These are phyloP conservation scores for Ceratobasidium theobromae DNA, from an alignment of 1,284 basidiomycete genomes.

Conservation along the genomic window DNA sequence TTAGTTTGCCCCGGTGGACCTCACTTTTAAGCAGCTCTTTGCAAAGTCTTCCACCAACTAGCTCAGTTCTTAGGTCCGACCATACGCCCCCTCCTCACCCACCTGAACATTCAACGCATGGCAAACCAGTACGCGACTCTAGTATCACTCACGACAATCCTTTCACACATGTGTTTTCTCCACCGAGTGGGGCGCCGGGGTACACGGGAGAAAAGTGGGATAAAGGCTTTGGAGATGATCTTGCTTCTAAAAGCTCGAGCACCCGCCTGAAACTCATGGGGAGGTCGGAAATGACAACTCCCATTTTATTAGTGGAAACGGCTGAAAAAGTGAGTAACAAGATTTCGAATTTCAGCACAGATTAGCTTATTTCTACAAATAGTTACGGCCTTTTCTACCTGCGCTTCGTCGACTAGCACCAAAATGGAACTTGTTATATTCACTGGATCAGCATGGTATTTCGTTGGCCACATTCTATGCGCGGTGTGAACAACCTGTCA, in stretches of 20 bases:
- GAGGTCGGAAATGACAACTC: slow-evolving; percentile 25
- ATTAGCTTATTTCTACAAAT: not conserved
- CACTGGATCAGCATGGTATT: slow-evolving; percentile 93
- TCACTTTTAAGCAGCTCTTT: slow-evolving; percentile 13
- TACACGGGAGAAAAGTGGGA: slow-evolving; percentile 24
- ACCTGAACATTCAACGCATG: slow-evolving; percentile 4
- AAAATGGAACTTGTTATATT: slow-evolving; percentile 88
- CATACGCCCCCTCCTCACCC: slow-evolving; percentile 14
- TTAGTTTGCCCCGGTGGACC: slow-evolving; percentile 17
- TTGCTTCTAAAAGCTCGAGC: not conserved
- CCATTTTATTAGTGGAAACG: not conserved
- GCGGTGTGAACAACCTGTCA: slow-evolving; percentile 51
- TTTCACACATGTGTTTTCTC: slow-evolving; percentile 9
- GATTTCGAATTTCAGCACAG: not conserved
- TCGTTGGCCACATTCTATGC: slow-evolving; percentile 86
- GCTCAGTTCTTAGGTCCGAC: not conserved
- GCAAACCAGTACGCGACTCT: slow-evolving; percentile 13
- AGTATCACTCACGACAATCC: slow-evolving; percentile 20
- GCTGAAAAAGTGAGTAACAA: slow-evolving; percentile 12
- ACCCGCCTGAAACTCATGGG: slow-evolving; percentile 19
- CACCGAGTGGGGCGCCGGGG: slow-evolving; percentile 22
- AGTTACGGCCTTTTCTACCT: slow-evolving; percentile 77
- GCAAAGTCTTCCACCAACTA: not conserved
- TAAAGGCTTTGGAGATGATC: slow-evolving; percentile 14
- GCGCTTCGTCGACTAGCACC: slow-evolving; percentile 75